Base-by-base conservation (phyloP, 2,329 filamentous ascomycete species). In the Tolypocladium pustulatum region DNA sequence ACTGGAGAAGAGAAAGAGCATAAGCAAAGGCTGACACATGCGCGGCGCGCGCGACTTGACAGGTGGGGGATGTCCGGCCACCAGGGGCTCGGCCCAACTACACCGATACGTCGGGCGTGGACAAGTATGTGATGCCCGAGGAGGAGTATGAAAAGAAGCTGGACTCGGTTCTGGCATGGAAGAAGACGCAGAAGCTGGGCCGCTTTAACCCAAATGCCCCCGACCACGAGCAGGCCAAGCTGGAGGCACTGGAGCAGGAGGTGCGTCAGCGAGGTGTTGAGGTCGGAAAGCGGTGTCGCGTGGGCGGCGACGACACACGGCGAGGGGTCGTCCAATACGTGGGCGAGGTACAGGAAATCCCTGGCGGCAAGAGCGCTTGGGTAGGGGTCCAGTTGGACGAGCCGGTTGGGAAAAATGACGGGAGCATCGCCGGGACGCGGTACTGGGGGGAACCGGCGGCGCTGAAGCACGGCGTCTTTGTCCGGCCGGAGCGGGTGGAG, bases 121-220 rank as follows among this genome's bases (percentile, higher is more conserved):
- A 91, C 59, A 97, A 97, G 76, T 97, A 94, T 72, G 84, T 88
- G 62, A 88, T 99, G 81, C 90, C 91, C n/a, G 79, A 82, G 57
- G 81, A 87, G 55, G 88, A 92, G 69, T 99, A 99, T 75, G 91
- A 91, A 71, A 84, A 85, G 68, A 91, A 92, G 69, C 79, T 85
- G 51, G 90, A 97, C 74, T 93, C 89, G 4, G 94, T 99, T 17
- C 82, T 97, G 30, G 90, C 92, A 7, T 97, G 91, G 91, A 99
- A 99, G 76, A 93, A 90, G 76, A 78, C 85, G n/a, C 87, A 96
- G 73, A 92, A 95, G 71, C 83, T 97, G n/a, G 94, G 94, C 56
- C 90, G 94, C 40, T 99, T 99, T 74, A 91, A 97, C 70, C 94
- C 94, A 15, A 81, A 87, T 65, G 90, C 91, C 9, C 85, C 89